Base-by-base conservation (phyloP, 495 filamentous ascomycete genomes). In the Penicillium silybi region DNA sequence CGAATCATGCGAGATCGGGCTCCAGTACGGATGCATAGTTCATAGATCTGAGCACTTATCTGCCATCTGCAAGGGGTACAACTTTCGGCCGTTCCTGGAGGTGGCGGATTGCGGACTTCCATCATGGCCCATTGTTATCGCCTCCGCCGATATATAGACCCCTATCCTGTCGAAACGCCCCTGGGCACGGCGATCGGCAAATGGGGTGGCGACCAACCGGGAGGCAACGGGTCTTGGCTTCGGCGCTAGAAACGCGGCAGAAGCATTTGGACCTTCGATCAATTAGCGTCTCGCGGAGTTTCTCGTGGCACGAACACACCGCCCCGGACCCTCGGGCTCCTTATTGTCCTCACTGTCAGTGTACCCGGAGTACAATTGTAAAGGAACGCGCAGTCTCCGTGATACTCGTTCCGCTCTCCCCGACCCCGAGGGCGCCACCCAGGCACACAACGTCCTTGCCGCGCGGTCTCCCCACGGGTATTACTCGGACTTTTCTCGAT, bases 181-280 rank as follows among this genome's bases (percentile, higher is more conserved):
- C 29, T 32, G 29, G 29, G 29, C 11, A 13, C 1, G 13, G 32
- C 5, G 38, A 59, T 43, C 35, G 27, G 38, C 32, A 55, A 50
- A 48, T 44, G 11, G 44, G 20, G 23, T 41, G 42, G 42, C 25
- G 29, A 11, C 23, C n/a, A 46, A 23, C 53, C 51, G 53, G 57
- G 45, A 61, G 32, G 44, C 59, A 61, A 56, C 50, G 54, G 47
- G 53, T 64, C 64, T 70, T 68, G 57, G 64, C 60, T 64, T 62
- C 38, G 61, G 52, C 67, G 61, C 67, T 70, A 70, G 65, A 70
- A 70, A 50, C 55, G 57, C 58, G 54, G 55, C 59, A 68, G 62
- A 70, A 68, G 62, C 56, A 57, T 61, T 57, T 45, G 46, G 57
- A 41, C 17, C 50, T 58, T 58, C 41, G 43, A 53, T 55, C 54